Evolutionary conservation across 129 eudicot species (phyloP), one percentile per base, ranked within the genome.

Genomic region (Lonicera japonica): DNA sequence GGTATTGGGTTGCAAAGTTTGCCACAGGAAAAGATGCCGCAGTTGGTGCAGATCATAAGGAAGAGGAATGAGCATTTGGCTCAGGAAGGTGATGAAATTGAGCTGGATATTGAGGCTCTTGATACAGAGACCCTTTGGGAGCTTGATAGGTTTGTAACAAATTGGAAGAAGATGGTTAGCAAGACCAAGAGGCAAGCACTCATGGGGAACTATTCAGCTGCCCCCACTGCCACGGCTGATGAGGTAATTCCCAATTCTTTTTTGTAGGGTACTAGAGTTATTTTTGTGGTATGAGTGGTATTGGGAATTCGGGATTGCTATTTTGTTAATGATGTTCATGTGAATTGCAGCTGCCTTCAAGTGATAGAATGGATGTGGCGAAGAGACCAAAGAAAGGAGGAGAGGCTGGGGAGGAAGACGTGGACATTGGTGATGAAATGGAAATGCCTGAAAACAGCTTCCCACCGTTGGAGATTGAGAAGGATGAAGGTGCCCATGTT

Each of bases 11-110:
- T 90, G 71, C 94, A 86, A 65, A 83, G 73, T 69, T 71, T 90
- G 78, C 97, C 97, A 18, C 89, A 83, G 12, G 97, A 90, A 16
- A 90, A 90, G 68, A 90, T 90, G 97, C 88, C 89, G 0, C 97
- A 86, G 61, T 67, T 90, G 65, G 76, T 90, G 62, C 97, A 90
- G 81, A 86, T 90, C 23, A 83, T 90, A 15, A 56, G 87, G 25
- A 90, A 83, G 73, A 70, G 97, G 63, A 90, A 86, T 64, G 85
- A 70, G 23, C 84, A 78, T 9, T 74, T 86, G 81, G 89, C 83
- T 0, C 97, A 86, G 50, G 95, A 86, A 19, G 95, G 95, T 36
- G 97, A 90, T 82, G 97, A 90, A 70, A 90, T 90, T 23, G 97
- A 86, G 89, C 95, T 90, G 0, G 97, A 90, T 25, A 86, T 90